Conservation (phyloP, 2,329 filamentous ascomycete species). For the Diaporthe sp. region DNA sequence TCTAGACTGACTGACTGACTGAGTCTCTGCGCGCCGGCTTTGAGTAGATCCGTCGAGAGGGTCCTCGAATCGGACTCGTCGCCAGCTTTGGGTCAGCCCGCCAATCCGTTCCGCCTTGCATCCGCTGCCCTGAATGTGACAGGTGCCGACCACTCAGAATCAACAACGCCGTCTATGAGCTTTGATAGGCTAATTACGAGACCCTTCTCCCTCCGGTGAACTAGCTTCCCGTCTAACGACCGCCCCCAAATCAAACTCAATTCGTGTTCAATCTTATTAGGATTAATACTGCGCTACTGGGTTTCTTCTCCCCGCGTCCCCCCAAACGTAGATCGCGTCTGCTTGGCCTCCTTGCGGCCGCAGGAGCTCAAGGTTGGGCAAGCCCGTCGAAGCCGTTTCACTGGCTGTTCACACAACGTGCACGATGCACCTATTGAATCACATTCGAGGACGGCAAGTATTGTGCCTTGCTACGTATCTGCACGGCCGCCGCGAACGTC, state of each 20-base stretch:
- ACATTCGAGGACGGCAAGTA: background rate
- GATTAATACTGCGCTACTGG: background rate
- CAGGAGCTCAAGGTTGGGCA: background rate
- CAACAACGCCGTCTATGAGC: background rate
- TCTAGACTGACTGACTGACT: background rate
- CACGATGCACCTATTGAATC: background rate
- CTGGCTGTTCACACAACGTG: slow-evolving; percentile 8
- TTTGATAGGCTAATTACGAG: slow-evolving; percentile 25
- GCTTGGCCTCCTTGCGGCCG: background rate
- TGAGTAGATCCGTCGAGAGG: background rate
- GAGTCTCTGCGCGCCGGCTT: background rate
- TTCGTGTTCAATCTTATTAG: slow-evolving; percentile 2
- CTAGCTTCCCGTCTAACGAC: background rate
- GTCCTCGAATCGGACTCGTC: slow-evolving; percentile 18
- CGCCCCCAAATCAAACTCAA: slow-evolving; percentile 26
- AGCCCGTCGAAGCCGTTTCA: slow-evolving; percentile 13
- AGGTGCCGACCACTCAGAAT: slow-evolving; percentile 29
- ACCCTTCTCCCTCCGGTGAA: slow-evolving; percentile 1
- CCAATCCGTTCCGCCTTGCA: slow-evolving; percentile 20
- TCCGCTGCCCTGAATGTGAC: background rate
- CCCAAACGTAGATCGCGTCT: background rate
- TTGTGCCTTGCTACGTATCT: background rate
- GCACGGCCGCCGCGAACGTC: background rate
- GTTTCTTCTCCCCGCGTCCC: background rate
- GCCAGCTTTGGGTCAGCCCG: slow-evolving; percentile 9